phyloP scores from a whole-genome alignment of 257 asterid genomes.

The Przewalskia tangutica region DNA sequence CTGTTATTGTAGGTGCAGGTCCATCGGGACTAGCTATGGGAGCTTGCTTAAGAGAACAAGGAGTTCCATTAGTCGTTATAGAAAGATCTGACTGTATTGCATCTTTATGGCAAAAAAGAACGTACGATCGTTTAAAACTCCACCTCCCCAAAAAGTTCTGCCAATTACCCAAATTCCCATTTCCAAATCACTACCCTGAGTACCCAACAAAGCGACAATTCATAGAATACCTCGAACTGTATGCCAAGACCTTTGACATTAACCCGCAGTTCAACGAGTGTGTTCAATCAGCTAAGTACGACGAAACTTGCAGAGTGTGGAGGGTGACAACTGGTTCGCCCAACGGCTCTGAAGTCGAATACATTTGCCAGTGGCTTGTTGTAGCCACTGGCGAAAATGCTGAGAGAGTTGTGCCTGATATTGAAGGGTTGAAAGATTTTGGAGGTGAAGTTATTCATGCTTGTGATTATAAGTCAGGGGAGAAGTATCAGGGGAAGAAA shows the following conservation, averaged over 20 bases:
- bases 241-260: slow-evolving; percentile 45
- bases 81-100: slow-evolving; percentile 85
- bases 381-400: slow-evolving; percentile 93
- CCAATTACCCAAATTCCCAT: slow-evolving; percentile 56
- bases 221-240: slow-evolving; percentile 57
- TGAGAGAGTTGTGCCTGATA: slow-evolving; percentile 54
- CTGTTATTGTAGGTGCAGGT: slow-evolving; percentile 83
- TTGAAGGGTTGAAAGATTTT: slow-evolving; percentile 56
- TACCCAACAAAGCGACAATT: slow-evolving; percentile 68
- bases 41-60: slow-evolving; percentile 65
- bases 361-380: slow-evolving; percentile 74
- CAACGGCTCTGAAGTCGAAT: slow-evolving; percentile 47
- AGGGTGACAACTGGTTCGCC: slow-evolving; percentile 39
- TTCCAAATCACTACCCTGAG: slow-evolving; percentile 75
- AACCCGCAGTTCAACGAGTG: slow-evolving; percentile 58
- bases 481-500: slow-evolving; percentile 48
- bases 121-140: slow-evolving; percentile 74
- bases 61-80: slow-evolving; percentile 56
- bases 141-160: slow-evolving; percentile 80
- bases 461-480: slow-evolving; percentile 71
- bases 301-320: slow-evolving; percentile 53
- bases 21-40: slow-evolving; percentile 97
- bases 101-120: slow-evolving; percentile 73
- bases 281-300: slow-evolving; percentile 73
- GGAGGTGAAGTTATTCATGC: slow-evolving; percentile 69